phyloP scores from a whole-genome alignment of 495 filamentous ascomycete species.

The Margaritispora aquatica region DNA sequence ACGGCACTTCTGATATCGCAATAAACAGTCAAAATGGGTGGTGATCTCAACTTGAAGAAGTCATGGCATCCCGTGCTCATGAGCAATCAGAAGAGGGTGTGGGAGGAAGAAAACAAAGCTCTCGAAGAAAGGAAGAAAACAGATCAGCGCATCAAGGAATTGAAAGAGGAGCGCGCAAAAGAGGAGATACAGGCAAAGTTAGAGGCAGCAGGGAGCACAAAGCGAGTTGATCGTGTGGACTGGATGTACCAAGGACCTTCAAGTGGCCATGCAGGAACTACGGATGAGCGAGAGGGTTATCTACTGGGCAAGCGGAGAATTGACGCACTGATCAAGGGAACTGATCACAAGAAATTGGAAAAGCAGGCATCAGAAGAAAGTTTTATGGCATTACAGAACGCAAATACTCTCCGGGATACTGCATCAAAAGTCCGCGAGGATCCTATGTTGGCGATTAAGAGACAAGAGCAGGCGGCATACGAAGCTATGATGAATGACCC shows the following conservation, averaged over 20 bases:
- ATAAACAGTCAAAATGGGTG: conserved; percentile 60
- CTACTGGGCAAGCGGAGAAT: conserved; percentile 87
- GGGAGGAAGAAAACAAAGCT: conserved; percentile 85
- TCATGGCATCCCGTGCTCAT: conserved; percentile 87
- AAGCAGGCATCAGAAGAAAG: conserved; percentile 68
- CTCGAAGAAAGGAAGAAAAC: conserved; percentile 91
- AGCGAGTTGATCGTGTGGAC: conserved; percentile 73
- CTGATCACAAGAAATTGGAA: conserved; percentile 70
- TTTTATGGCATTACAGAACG: conserved; percentile 52
- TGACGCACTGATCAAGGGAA: conserved; percentile 80
- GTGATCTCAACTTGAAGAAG: conserved; percentile 94
- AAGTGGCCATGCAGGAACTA: conserved; percentile 69
- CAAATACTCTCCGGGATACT: conserved; percentile 66
- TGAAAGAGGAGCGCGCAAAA: conserved; percentile 87
- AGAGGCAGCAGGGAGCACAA: conserved; percentile 78
- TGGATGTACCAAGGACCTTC: conserved; percentile 96
- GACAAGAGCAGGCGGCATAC: conserved; percentile 83
- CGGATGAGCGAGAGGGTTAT: conserved; percentile 92
- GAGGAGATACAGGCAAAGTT: conserved; percentile 88
- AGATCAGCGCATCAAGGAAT: conserved; percentile 78
- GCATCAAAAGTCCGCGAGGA: conserved; percentile 82
- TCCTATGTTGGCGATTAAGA: conserved; percentile 86
- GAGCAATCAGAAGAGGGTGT: conserved; percentile 78
- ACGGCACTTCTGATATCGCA: not conserved
- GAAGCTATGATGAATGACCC: conserved; percentile 85